Percentiles rank a stretch among this genome's conserved stretches.
Evolutionary conservation across 2,329 filamentous ascomycete species (phyloP).

Genomic region (Helicocarpus griseus): DNA sequence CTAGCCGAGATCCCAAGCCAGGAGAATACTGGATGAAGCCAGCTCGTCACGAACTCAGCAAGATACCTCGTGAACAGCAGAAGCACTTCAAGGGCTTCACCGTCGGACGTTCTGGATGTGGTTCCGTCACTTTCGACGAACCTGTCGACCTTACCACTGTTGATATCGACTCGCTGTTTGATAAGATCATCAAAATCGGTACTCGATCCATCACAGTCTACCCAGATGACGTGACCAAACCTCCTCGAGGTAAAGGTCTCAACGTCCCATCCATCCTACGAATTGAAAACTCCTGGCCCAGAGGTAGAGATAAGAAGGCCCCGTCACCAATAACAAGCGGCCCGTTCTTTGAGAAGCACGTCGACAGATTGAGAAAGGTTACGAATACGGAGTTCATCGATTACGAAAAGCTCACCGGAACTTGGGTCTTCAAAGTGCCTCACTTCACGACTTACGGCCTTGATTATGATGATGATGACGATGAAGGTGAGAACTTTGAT

Average conservation of each 20-base stretch:
- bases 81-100: slow-evolving; percentile 64
- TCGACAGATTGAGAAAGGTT: slow-evolving; percentile 70
- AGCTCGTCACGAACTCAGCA: slow-evolving; percentile 60
- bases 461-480: slow-evolving; percentile 61
- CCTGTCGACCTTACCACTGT: slow-evolving; percentile 74
- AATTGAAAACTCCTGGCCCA: slow-evolving; percentile 90
- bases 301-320: slow-evolving; percentile 51
- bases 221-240: slow-evolving; percentile 63
- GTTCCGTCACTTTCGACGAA: slow-evolving; percentile 69
- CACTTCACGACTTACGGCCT: slow-evolving; percentile 95
- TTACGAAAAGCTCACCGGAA: slow-evolving; percentile 69
- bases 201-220: slow-evolving; percentile 84
- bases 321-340: slow-evolving; percentile 49
- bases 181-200: slow-evolving; percentile 63
- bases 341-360: slow-evolving; percentile 67
- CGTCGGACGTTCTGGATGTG: slow-evolving; percentile 74
- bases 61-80: slow-evolving; percentile 71
- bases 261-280: slow-evolving; percentile 83
- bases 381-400: slow-evolving; percentile 69
- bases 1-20: slow-evolving; percentile 43
- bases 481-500: slow-evolving; percentile 37
- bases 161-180: slow-evolving; percentile 70
- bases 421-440: slow-evolving; percentile 88
- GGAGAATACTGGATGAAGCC: slow-evolving; percentile 86
- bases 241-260: slow-evolving; percentile 72